Evolutionary conservation across 495 filamentous ascomycete species (phyloP).

Genomic region (Apiosordaria backusii): DNA sequence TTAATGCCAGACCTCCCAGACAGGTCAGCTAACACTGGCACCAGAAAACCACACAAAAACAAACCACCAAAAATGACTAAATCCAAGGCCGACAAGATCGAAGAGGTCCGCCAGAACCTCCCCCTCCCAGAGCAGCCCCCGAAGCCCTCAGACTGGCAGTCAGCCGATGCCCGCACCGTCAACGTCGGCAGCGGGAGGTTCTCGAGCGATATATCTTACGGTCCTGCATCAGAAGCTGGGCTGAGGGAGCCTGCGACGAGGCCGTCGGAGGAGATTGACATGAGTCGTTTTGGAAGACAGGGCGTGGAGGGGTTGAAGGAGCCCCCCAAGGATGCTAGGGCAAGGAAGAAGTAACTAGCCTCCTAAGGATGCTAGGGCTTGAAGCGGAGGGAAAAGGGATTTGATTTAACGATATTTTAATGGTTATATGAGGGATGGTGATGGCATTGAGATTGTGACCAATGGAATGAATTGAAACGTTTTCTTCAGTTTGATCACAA

Average conservation of each 20-base stretch:
- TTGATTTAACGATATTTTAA: neutral
- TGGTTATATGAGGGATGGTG: neutral
- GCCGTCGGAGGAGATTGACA: constrained; percentile 44
- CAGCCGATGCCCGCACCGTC: constrained; percentile 61
- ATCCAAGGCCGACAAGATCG: constrained; percentile 61
- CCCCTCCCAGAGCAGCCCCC: constrained; percentile 77
- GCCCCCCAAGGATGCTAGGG: neutral
- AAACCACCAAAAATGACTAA: constrained; percentile 32
- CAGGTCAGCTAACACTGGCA: neutral
- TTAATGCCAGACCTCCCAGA: neutral
- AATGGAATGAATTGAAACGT: neutral
- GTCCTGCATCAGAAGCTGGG: constrained; percentile 48
- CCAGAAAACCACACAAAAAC: neutral
- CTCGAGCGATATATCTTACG: constrained; percentile 48
- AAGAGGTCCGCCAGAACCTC: constrained; percentile 63
- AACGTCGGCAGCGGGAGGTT: constrained; percentile 62
- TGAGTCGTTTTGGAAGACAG: constrained; percentile 52
- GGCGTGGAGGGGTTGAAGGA: constrained; percentile 17
- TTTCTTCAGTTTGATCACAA: too few species aligned
- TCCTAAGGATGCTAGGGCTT: neutral
- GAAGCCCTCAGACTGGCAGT: constrained; percentile 67
- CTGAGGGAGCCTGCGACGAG: constrained; percentile 62
- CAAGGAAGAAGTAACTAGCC: neutral
- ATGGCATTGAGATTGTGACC: neutral
- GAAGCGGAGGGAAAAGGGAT: too few species aligned